These are phyloP conservation scores for Alnus glutinosa DNA, from an alignment of 306 rosid species.

Conservation along the genomic window DNA sequence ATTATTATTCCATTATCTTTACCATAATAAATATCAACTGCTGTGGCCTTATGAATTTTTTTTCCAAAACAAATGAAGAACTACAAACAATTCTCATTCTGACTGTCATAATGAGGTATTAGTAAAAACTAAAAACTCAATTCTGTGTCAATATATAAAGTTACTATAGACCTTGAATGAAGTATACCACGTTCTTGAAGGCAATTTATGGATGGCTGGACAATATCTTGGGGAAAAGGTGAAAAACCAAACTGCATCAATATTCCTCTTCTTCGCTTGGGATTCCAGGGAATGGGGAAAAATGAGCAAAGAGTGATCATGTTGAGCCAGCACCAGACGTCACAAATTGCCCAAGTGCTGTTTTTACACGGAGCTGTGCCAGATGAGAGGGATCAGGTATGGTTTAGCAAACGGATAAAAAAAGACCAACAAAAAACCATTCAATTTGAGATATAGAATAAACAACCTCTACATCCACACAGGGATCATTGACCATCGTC, in stretches of 20 bases:
- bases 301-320: conserved; percentile 20
- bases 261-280: conserved; percentile 28
- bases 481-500: conserved; percentile 72
- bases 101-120: conserved; percentile 13
- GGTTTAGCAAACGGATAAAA: conserved; percentile 20
- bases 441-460: conserved; percentile 16
- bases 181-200: conserved; percentile 53
- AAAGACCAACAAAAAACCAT: neutral
- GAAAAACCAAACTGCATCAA: conserved; percentile 33
- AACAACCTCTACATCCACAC: conserved; percentile 76
- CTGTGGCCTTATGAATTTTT: neutral
- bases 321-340: conserved; percentile 52
- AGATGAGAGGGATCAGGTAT: conserved; percentile 22
- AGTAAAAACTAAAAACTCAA: conserved; percentile 16
- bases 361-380: conserved; percentile 70
- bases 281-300: conserved; percentile 12
- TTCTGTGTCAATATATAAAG: conserved; percentile 22
- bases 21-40: neutral
- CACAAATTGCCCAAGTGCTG: conserved; percentile 58
- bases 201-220: conserved; percentile 33
- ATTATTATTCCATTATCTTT: conserved; percentile 15
- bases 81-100: conserved; percentile 17
- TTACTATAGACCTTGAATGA: conserved; percentile 21
- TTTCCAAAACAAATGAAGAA: conserved; percentile 10
- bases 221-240: conserved; percentile 24